A percentile compares a stretch with the other conserved stretches of the same genome.
These are phyloP conservation scores for Diaporthe citri DNA, from an alignment of 2,329 filamentous ascomycete species.

Conservation along the genomic window DNA sequence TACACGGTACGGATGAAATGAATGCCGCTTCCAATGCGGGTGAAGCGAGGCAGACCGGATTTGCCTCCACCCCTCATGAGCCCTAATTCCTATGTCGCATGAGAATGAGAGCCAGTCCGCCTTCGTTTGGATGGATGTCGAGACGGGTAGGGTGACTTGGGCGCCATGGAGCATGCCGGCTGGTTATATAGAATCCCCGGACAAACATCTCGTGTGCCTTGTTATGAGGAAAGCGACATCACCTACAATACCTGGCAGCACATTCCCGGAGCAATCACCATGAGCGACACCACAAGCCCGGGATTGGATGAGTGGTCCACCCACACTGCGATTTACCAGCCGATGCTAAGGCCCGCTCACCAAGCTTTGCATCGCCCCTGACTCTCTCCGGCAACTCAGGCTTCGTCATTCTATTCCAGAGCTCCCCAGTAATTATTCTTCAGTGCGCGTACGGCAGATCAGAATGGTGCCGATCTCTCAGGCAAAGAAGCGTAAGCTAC, in stretches of 20 bases:
- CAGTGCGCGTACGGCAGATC: background rate
- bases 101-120: background rate
- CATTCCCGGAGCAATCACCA: no score
- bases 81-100: background rate
- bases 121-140: no score
- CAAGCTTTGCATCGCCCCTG: slow-evolving; percentile 9
- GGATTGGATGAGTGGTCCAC: no score
- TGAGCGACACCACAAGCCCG: no score
- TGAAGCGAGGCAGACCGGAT: background rate
- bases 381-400: background rate
- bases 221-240: no score
- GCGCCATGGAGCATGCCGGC: no score
- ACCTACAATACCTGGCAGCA: no score
- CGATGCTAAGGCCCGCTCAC: background rate
- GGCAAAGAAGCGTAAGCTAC: background rate
- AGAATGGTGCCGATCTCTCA: slow-evolving; percentile 6
- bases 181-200: no score
- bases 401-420: background rate
- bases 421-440: background rate
- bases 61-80: background rate
- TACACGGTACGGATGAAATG: background rate
- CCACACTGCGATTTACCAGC: background rate
- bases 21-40: no score
- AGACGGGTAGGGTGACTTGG: no score
- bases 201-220: no score